These are phyloP conservation scores for Diatrype stigma DNA, from an alignment of 2,329 filamentous ascomycete genomes.

Conservation along the genomic window DNA sequence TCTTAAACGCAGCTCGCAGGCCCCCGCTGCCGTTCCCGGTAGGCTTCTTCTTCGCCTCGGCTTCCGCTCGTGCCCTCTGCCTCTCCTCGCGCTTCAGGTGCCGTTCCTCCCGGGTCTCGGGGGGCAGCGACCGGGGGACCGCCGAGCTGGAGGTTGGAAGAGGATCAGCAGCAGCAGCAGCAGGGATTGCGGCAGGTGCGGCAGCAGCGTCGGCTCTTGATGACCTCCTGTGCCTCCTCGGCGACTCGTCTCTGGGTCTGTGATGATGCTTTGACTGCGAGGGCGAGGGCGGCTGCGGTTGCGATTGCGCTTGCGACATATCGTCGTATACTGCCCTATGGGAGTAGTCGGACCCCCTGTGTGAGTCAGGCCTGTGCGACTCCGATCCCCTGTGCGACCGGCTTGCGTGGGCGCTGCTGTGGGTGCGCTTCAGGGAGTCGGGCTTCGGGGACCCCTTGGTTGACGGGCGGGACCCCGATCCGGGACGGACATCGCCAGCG, in stretches of 20 bases:
- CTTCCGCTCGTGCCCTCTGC: slow-evolving; percentile 16
- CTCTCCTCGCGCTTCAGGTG: slow-evolving; percentile 31
- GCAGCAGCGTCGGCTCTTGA: slow-evolving; percentile 8
- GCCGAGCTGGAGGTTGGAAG: no score
- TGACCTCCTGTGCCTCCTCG: slow-evolving; percentile 15
- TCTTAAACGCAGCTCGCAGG: slow-evolving; percentile 34
- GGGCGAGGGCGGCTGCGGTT: slow-evolving; percentile 7
- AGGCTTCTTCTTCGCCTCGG: slow-evolving; percentile 28
- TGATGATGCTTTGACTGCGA: slow-evolving; percentile 10
- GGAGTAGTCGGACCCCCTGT: slow-evolving; percentile 25
- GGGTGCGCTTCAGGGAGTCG: slow-evolving; percentile 10
- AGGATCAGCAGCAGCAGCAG: no score
- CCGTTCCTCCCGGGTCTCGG: slow-evolving; percentile 27
- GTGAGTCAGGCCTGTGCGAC: slow-evolving; percentile 7
- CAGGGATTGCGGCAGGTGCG: no score
- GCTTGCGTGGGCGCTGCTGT: no score
- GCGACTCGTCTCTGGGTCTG: slow-evolving; percentile 9
- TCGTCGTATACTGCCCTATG: no score
- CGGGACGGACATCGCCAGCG: no score
- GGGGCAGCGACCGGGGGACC: no score
- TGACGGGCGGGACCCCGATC: background rate
- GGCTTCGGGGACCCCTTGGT: slow-evolving; percentile 21
- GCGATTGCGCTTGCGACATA: slow-evolving; percentile 15
- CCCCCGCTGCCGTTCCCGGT: no score
- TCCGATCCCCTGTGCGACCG: no score